A percentile compares a stretch with the other conserved stretches of the same genome.
Conservation (phyloP, 805 yeast species). For the Ogataea ganodermae region DNA sequence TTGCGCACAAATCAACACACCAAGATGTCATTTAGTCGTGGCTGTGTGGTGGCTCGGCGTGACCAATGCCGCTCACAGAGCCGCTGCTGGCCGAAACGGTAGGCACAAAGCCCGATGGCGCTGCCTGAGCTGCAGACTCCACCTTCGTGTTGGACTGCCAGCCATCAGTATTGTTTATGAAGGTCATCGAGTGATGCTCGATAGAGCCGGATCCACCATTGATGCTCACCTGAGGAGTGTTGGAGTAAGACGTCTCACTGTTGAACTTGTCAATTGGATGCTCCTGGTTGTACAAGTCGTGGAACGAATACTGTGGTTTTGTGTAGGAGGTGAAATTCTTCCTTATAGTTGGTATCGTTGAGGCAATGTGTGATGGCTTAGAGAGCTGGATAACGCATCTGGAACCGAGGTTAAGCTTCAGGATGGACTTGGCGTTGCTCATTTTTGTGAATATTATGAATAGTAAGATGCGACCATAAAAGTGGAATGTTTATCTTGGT, state of each 20-base stretch:
- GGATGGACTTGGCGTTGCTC: conserved; percentile 32
- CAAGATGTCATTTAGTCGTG: conserved; percentile 1
- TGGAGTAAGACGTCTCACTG: conserved; percentile 15
- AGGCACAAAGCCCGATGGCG: conserved; percentile 32
- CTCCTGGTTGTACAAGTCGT: conserved; percentile 29
- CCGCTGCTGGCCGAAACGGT: conserved; percentile 32
- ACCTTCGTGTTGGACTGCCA: conserved; percentile 6
- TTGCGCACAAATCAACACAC: not conserved
- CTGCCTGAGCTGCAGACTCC: conserved; percentile 2
- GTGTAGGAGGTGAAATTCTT: conserved; percentile 31
- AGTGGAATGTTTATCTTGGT: too few species aligned
- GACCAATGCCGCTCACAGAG: conserved; percentile 31
- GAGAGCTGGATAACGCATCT: conserved; percentile 26
- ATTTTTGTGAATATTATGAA: not conserved
- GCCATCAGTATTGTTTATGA: conserved; percentile 29
- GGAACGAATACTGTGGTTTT: conserved; percentile 24
- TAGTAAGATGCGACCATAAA: too few species aligned
- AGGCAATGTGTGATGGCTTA: conserved; percentile 7
- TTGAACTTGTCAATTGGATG: conserved; percentile 22
- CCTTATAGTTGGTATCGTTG: conserved; percentile 11
- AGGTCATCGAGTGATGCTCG: conserved; percentile 31
- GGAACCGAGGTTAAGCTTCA: conserved; percentile 32
- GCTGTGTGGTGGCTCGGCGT: conserved; percentile 13
- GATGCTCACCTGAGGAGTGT: conserved; percentile 26
- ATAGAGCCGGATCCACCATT: conserved; percentile 34